These are phyloP conservation scores for Dactylis glomerata DNA, from an alignment of 176 grass and related monocot genomes.

Conservation along the genomic window DNA sequence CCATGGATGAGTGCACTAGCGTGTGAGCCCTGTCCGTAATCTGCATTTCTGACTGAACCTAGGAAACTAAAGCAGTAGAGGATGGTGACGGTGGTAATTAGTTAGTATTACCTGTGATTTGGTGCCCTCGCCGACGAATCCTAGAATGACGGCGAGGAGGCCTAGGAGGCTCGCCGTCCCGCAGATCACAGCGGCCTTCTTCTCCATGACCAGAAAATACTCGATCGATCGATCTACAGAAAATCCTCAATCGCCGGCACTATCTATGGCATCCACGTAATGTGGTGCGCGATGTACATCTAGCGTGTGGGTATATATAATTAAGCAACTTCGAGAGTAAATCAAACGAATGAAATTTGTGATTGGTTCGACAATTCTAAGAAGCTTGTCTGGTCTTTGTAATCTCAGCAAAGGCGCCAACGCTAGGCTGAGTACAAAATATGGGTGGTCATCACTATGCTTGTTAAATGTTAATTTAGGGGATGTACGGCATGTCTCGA, in stretches of 20 bases:
- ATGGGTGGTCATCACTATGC: slow-evolving; percentile 14
- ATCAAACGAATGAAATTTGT: background rate
- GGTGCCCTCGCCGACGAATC: slow-evolving; percentile 15
- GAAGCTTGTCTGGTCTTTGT: background rate
- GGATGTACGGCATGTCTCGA: too few relatives aligned
- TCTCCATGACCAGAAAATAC: background rate
- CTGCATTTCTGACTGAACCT: background rate
- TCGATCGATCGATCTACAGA: background rate
- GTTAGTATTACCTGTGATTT: slow-evolving; percentile 1
- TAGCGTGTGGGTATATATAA: background rate
- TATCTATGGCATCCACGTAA: background rate
- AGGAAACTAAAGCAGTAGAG: background rate
- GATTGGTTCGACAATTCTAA: background rate
- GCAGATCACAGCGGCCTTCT: slow-evolving; percentile 6
- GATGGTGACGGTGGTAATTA: too few relatives aligned
- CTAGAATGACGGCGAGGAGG: background rate
- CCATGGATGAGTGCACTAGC: background rate
- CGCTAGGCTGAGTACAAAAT: background rate
- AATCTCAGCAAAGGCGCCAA: background rate
- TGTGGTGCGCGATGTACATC: background rate
- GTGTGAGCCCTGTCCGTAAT: background rate
- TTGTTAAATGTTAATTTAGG: too few relatives aligned
- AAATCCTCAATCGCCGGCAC: background rate
- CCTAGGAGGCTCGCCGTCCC: slow-evolving; percentile 7
- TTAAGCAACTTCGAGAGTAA: background rate